A percentile compares a stretch with the other conserved stretches of the same genome.
phyloP scores from a whole-genome alignment of 2,329 filamentous ascomycete genomes.

The Fusarium begoniae region DNA sequence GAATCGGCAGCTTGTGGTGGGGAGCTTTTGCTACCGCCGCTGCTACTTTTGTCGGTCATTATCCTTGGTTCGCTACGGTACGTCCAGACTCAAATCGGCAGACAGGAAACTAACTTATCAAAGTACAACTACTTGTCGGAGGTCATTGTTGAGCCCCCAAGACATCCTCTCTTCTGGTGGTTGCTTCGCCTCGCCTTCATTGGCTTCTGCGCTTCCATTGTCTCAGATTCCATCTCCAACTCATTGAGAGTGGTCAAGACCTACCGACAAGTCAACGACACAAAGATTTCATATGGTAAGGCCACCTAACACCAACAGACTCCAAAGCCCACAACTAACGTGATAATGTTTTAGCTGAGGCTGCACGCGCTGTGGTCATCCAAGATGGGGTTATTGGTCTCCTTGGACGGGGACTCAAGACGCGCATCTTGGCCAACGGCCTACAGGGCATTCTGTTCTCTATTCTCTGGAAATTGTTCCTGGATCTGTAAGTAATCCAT shows the following conservation, averaged over 20 bases:
- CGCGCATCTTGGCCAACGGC: conserved; percentile 58
- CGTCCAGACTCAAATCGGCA: neutral
- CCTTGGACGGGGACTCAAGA: conserved; percentile 57
- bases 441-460: conserved; percentile 58
- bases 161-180: conserved; percentile 52
- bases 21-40: conserved; percentile 59
- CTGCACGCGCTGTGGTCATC: conserved; percentile 51
- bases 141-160: conserved; percentile 52
- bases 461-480: conserved; percentile 59
- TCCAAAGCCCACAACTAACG: neutral
- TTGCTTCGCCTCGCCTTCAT: conserved; percentile 51
- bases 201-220: conserved; percentile 54
- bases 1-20: conserved; percentile 59
- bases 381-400: conserved; percentile 55
- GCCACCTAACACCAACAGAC: rapidly evolving
- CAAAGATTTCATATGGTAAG: conserved; percentile 56
- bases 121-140: conserved; percentile 57
- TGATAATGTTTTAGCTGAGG: conserved; percentile 47
- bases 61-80: conserved; percentile 61
- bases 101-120: neutral
- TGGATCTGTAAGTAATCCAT: conserved; percentile 53
- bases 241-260: conserved; percentile 59
- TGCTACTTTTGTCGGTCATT: conserved; percentile 59
- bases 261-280: conserved; percentile 60
- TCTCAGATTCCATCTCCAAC: conserved; percentile 59